phyloP scores from a whole-genome alignment of 306 rosid species.

The Pachyrhizus erosus region DNA sequence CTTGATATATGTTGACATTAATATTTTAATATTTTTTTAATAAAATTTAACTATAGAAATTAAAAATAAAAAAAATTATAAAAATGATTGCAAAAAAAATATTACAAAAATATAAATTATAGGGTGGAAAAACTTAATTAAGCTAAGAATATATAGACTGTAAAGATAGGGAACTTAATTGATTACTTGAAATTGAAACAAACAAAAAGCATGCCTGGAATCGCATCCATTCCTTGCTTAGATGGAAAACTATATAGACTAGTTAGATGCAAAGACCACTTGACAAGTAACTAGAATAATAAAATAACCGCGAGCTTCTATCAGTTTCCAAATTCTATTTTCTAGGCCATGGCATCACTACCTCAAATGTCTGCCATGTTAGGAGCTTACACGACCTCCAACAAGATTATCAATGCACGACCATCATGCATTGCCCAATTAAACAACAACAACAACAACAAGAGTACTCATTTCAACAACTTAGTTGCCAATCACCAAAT shows the following conservation, averaged over 20 bases:
- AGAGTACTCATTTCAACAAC: constrained; percentile 5
- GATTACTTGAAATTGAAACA: neutral
- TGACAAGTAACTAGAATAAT: constrained; percentile 1
- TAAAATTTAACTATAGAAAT: too few relatives aligned
- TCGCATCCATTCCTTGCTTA: constrained; percentile 30
- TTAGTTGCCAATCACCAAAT: neutral
- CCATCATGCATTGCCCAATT: constrained; percentile 36
- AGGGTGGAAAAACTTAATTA: too few relatives aligned
- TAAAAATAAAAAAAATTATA: too few relatives aligned
- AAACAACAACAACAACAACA: neutral
- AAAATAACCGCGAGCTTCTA: neutral
- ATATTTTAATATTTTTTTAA: too few relatives aligned
- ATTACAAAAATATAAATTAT: too few relatives aligned
- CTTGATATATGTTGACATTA: too few relatives aligned
- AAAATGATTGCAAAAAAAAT: too few relatives aligned
- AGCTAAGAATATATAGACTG: neutral
- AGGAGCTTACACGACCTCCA: constrained; percentile 15
- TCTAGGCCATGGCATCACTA: constrained; percentile 48
- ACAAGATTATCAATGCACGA: constrained; percentile 1
- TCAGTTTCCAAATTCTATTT: neutral
- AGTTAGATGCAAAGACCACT: neutral
- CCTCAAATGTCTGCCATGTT: constrained; percentile 27
- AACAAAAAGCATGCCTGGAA: neutral
- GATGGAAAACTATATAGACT: neutral
- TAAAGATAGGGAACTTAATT: neutral